Percentiles rank a stretch among this genome's conserved stretches.
phyloP scores from a whole-genome alignment of 805 yeast species.

The Yarrowia sp. region DNA sequence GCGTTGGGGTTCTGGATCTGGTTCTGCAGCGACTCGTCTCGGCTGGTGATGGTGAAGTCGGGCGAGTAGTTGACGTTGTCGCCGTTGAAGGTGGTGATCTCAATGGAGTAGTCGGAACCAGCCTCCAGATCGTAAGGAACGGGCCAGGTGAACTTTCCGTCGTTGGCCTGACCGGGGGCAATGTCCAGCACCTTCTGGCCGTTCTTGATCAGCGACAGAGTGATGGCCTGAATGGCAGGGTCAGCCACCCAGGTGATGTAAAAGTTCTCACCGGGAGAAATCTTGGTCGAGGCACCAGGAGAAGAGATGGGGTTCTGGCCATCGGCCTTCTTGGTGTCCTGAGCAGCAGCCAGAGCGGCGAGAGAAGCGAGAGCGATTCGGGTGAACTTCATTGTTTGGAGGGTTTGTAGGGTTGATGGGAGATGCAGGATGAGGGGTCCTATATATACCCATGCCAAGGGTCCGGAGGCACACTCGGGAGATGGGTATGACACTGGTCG shows the following conservation, averaged over 20 bases:
- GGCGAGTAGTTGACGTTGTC: constrained; percentile 25
- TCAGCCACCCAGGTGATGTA: constrained; percentile 28
- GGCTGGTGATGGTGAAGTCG: constrained; percentile 19
- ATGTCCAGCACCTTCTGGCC: constrained; percentile 13
- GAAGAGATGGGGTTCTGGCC: constrained; percentile 25
- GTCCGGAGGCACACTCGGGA: background rate
- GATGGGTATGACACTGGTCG: background rate
- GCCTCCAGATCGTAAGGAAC: constrained; percentile 14
- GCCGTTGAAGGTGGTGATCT: constrained; percentile 27
- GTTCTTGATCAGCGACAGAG: constrained; percentile 10
- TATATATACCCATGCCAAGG: background rate
- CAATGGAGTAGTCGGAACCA: constrained; percentile 23
- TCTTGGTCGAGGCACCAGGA: constrained; percentile 11
- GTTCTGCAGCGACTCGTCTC: constrained; percentile 17
- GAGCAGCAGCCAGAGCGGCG: constrained; percentile 22
- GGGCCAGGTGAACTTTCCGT: constrained; percentile 24
- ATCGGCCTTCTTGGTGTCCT: constrained; percentile 17
- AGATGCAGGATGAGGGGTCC: background rate
- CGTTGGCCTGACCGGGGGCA: constrained; percentile 24
- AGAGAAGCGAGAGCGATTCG: constrained; percentile 24
- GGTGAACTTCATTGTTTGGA: constrained; percentile 29
- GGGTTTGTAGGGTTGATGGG: background rate
- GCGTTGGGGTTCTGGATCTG: constrained; percentile 26
- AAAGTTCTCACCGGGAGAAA: constrained; percentile 25
- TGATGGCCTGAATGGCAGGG: constrained; percentile 22